phyloP scores from a whole-genome alignment of 2,329 filamentous ascomycete species.

The Diatrype stigma region DNA sequence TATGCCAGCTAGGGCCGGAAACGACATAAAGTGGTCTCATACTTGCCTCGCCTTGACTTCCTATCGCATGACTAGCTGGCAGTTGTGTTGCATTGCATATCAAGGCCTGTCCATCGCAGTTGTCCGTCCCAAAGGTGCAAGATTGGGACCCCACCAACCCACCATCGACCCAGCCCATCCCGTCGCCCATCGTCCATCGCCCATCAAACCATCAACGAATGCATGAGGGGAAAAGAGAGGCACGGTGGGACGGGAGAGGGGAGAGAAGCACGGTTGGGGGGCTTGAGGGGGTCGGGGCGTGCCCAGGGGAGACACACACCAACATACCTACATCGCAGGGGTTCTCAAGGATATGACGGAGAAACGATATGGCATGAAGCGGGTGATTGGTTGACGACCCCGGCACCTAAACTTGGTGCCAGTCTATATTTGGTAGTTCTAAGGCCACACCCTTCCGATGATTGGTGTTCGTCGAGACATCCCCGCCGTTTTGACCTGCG shows the following conservation, averaged over 20 bases:
- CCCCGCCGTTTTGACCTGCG: slow-evolving; percentile 10
- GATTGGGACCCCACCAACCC: neutral
- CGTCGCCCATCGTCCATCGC: no score
- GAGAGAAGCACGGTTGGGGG: neutral
- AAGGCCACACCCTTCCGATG: neutral
- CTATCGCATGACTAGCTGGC: neutral
- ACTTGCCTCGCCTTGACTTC: neutral
- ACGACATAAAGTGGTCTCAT: neutral
- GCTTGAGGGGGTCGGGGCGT: neutral
- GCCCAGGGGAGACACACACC: neutral
- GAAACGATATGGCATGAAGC: neutral
- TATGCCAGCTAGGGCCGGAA: neutral
- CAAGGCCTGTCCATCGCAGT: neutral
- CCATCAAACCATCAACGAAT: neutral
- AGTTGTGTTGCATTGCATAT: neutral
- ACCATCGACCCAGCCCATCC: no score
- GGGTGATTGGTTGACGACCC: neutral
- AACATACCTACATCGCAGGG: no score
- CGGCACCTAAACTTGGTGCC: neutral
- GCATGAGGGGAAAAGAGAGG: neutral
- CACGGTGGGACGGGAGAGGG: slow-evolving; percentile 7
- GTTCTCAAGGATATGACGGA: no score
- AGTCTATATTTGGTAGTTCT: slow-evolving; percentile 14
- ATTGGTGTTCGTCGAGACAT: slow-evolving; percentile 11
- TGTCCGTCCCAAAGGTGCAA: neutral